Evolutionary conservation across 257 asterid genomes (phyloP).

Genomic region (Solanum pinnatisectum): DNA sequence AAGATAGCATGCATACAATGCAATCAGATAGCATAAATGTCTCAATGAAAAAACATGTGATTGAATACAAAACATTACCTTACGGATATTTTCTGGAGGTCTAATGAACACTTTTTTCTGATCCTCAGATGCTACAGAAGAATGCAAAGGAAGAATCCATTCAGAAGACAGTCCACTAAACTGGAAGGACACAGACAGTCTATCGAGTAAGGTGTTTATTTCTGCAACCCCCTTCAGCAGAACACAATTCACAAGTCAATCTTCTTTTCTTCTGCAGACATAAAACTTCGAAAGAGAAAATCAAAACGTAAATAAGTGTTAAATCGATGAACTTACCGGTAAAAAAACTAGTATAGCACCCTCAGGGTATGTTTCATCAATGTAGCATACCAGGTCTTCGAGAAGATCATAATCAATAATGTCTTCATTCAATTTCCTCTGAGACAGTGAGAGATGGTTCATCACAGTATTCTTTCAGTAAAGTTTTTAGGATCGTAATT

Average conservation of each 20-base stretch:
- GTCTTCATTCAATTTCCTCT: conserved; percentile 90
- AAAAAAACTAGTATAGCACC: conserved; percentile 87
- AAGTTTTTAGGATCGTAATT: neutral
- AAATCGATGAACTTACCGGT: conserved; percentile 46
- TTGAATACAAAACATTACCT: conserved; percentile 33
- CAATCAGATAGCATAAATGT: neutral
- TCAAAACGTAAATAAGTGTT: neutral
- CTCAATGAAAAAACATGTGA: neutral
- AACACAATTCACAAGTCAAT: conserved; percentile 4
- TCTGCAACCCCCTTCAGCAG: conserved; percentile 82
- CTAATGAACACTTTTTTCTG: conserved; percentile 81
- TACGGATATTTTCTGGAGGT: conserved; percentile 84
- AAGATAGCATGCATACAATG: neutral
- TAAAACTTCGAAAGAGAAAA: neutral
- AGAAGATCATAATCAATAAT: conserved; percentile 84
- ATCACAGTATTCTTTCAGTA: neutral
- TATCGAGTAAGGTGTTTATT: conserved; percentile 66
- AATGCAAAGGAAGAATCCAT: conserved; percentile 94
- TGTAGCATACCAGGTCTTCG: conserved; percentile 87
- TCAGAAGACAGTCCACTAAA: conserved; percentile 81
- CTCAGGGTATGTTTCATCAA: conserved; percentile 68
- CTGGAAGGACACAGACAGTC: conserved; percentile 61
- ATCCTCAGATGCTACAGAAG: conserved; percentile 89
- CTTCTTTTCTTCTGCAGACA: neutral
- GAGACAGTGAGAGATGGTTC: conserved; percentile 14